These are phyloP conservation scores for Verticillium dahliae DNA, from an alignment of 2,329 filamentous ascomycete genomes.

Conservation along the genomic window DNA sequence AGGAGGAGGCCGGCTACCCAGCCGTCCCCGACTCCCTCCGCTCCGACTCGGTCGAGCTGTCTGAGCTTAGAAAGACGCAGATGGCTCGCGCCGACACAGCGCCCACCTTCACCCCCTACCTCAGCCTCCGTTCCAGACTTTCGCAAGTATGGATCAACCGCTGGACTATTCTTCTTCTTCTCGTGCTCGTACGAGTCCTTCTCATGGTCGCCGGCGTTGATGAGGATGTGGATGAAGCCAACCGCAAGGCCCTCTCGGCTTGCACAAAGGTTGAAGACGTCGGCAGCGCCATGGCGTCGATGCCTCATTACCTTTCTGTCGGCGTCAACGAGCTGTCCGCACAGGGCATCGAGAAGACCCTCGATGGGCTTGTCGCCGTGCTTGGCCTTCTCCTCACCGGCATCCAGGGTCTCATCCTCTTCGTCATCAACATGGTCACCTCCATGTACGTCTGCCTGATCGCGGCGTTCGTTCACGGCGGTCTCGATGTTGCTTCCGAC, in stretches of 20 bases:
- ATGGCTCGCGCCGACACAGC: constrained; percentile 46
- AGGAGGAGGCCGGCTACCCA: constrained; percentile 22
- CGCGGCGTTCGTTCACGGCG: constrained; percentile 73
- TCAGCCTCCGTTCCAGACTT: constrained; percentile 79
- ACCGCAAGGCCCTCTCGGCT: constrained; percentile 75
- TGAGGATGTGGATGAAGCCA: constrained; percentile 68
- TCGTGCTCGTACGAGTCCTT: constrained; percentile 77
- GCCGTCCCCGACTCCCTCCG: constrained; percentile 29
- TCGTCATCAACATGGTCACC: constrained; percentile 86
- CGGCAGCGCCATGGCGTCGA: constrained; percentile 92
- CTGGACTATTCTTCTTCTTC: constrained; percentile 85
- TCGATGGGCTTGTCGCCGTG: constrained; percentile 73
- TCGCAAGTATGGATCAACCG: constrained; percentile 97
- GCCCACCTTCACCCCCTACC: constrained; percentile 77
- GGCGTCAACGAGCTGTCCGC: constrained; percentile 86
- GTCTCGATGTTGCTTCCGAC: constrained; percentile 59
- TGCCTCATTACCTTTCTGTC: constrained; percentile 88
- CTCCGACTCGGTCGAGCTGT: constrained; percentile 27
- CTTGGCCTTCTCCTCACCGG: constrained; percentile 74
- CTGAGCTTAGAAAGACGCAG: constrained; percentile 21
- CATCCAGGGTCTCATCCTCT: constrained; percentile 82
- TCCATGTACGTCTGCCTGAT: constrained; percentile 88
- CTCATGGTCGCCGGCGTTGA: constrained; percentile 69
- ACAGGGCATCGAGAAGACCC: constrained; percentile 69
- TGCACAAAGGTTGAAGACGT: constrained; percentile 90